Percentiles rank a stretch among this genome's conserved stretches.
Conservation (phyloP, 2,329 filamentous ascomycete species). For the Epichloe coenophiala region DNA sequence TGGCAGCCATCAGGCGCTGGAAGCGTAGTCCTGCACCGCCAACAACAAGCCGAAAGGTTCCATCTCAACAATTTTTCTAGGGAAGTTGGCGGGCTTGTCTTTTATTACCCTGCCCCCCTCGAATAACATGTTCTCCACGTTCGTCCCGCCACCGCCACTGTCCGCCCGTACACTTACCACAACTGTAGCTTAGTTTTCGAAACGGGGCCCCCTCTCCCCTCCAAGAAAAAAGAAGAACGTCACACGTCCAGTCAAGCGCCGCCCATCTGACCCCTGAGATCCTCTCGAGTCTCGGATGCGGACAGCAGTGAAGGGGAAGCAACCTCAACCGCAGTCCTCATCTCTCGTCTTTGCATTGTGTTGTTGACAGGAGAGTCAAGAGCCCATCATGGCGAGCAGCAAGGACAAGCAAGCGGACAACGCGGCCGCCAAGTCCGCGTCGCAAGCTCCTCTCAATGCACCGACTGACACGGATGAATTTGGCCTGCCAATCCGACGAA, state of each 20-base stretch:
- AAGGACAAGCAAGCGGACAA: conserved; percentile 14
- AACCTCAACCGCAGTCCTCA: neutral
- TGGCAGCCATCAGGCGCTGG: no score
- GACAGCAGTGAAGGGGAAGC: conserved; percentile 8
- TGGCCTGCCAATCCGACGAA: conserved; percentile 45
- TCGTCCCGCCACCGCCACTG: conserved; percentile 2
- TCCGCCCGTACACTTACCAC: neutral
- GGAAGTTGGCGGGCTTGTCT: no score
- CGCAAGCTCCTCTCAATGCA: conserved; percentile 13
- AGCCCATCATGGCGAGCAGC: conserved; percentile 8
- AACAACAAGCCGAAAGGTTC: no score
- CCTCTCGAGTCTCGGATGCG: conserved; percentile 12
- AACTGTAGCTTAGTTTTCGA: conserved; percentile 1
- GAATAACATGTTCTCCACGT: neutral
- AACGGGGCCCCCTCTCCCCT: neutral
- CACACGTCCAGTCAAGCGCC: conserved; percentile 8
- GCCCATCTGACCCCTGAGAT: conserved; percentile 10
- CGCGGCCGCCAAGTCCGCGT: conserved; percentile 10
- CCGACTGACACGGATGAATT: conserved; percentile 52
- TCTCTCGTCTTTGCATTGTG: conserved; percentile 3
- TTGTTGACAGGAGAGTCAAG: conserved; percentile 3
- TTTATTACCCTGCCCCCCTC: no score
- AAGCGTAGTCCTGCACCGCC: no score
- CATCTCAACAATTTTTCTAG: no score
- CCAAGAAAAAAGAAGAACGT: conserved; percentile 1